Evolutionary conservation across 1,139 yeast genomes (phyloP).

Genomic region (Pichia sp.): DNA sequence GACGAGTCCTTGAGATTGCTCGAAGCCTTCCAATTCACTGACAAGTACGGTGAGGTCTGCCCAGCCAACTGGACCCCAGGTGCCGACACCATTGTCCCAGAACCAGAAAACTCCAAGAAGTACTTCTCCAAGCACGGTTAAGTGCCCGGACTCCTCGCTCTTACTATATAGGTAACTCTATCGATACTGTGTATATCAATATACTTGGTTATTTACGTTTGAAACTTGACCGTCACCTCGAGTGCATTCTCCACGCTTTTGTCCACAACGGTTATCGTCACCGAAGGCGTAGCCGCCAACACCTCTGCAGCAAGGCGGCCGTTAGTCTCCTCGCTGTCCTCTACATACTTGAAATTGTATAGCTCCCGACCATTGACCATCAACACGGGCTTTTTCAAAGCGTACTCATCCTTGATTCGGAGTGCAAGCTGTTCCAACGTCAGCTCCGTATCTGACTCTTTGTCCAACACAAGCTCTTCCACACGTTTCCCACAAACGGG

Average conservation of each 20-base stretch:
- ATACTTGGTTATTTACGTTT: neutral
- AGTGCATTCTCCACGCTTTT: conserved; percentile 2
- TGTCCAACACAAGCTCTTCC: conserved; percentile 17
- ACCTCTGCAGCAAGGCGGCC: neutral
- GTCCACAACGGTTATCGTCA: conserved; percentile 5
- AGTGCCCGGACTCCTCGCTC: neutral
- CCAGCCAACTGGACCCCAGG: conserved; percentile 99
- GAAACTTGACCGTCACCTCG: neutral
- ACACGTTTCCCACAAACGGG: conserved; percentile 26
- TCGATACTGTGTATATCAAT: neutral
- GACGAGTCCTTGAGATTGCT: conserved; percentile 96
- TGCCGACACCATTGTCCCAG: conserved; percentile 89
- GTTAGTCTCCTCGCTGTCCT: neutral
- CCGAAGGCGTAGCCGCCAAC: neutral
- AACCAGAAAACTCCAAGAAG: conserved; percentile 74
- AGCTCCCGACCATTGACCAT: conserved; percentile 24
- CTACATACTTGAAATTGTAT: conserved; percentile 22
- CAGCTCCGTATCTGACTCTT: neutral
- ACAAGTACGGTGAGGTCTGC: conserved; percentile 96
- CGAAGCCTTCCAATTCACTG: conserved; percentile 99
- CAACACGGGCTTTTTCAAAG: conserved; percentile 22
- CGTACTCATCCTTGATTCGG: conserved; percentile 15
- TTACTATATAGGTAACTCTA: neutral
- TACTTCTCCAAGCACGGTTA: conserved; percentile 51
- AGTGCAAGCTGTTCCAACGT: conserved; percentile 20